These are phyloP conservation scores for Acanthochlamys bracteata DNA, from an alignment of 106 monocot genomes.

Conservation along the genomic window DNA sequence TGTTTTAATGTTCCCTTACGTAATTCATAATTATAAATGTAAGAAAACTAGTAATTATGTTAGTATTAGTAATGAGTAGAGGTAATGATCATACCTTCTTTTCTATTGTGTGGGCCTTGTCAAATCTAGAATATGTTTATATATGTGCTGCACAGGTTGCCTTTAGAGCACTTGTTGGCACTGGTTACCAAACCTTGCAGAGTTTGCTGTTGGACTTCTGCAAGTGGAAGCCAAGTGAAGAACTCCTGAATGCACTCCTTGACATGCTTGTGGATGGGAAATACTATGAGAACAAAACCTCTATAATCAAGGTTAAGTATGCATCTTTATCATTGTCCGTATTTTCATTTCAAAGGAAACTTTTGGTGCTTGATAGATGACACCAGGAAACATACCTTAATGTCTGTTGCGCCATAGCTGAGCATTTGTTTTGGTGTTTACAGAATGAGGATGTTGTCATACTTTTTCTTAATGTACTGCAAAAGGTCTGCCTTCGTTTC, in stretches of 20 bases:
- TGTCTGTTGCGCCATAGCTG: not conserved
- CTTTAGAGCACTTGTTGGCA: constrained; percentile 82
- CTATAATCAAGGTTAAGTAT: constrained; percentile 55
- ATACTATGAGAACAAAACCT: constrained; percentile 35
- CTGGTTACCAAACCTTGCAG: constrained; percentile 91
- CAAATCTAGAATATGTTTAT: not conserved
- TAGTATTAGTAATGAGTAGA: no score
- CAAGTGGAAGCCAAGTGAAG: constrained; percentile 60
- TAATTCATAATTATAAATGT: no score
- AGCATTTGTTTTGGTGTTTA: constrained; percentile 10
- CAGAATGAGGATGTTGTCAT: constrained; percentile 98
- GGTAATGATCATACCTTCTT: no score
- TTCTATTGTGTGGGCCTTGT: not conserved
- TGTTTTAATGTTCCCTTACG: no score
- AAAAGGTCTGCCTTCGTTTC: constrained; percentile 51
- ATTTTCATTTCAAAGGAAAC: no score
- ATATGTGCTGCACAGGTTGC: constrained; percentile 31
- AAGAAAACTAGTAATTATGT: no score
- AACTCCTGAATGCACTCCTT: constrained; percentile 77
- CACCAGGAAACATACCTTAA: no score
- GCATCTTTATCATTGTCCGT: not conserved
- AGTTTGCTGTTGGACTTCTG: constrained; percentile 87
- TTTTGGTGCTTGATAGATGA: no score
- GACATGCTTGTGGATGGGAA: constrained; percentile 99
- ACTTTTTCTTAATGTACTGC: constrained; percentile 62